A percentile compares a stretch with the other conserved stretches of the same genome.
These are phyloP conservation scores for Kwoniella botswanensis DNA, from an alignment of 768 basidiomycete genomes.

Conservation along the genomic window DNA sequence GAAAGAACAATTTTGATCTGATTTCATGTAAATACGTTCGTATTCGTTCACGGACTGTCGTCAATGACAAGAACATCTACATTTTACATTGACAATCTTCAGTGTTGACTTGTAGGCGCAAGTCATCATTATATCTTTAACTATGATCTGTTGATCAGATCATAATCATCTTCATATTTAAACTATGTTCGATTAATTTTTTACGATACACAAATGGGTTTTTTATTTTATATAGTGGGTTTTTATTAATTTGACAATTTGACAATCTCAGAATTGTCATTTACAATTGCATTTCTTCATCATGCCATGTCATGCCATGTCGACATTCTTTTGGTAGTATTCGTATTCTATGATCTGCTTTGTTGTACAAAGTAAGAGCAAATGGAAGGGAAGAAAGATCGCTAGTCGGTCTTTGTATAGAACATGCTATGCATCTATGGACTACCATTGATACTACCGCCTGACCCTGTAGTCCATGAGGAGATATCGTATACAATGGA, in stretches of 20 bases:
- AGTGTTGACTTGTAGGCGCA: too few species aligned
- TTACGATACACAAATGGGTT: neutral
- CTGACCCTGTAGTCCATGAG: too few species aligned
- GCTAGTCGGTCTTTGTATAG: neutral
- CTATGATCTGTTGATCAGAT: too few species aligned
- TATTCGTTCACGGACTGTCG: too few species aligned
- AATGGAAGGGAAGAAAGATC: neutral
- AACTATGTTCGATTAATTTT: too few species aligned
- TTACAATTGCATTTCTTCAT: neutral
- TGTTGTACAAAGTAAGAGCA: neutral
- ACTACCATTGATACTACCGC: neutral
- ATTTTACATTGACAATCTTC: too few species aligned
- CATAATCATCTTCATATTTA: too few species aligned
- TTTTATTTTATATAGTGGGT: slow-evolving; percentile 2
- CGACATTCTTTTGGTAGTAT: neutral
- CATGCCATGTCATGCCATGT: slow-evolving; percentile 10
- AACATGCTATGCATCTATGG: neutral
- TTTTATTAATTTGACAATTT: neutral
- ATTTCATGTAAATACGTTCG: too few species aligned
- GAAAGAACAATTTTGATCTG: neutral
- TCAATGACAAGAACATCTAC: too few species aligned
- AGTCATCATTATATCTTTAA: too few species aligned
- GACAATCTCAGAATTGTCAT: neutral
- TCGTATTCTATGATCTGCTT: neutral
- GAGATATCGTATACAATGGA: too few species aligned